Conservation (phyloP, 208 protist species). For the Herpetomonas muscarum region DNA sequence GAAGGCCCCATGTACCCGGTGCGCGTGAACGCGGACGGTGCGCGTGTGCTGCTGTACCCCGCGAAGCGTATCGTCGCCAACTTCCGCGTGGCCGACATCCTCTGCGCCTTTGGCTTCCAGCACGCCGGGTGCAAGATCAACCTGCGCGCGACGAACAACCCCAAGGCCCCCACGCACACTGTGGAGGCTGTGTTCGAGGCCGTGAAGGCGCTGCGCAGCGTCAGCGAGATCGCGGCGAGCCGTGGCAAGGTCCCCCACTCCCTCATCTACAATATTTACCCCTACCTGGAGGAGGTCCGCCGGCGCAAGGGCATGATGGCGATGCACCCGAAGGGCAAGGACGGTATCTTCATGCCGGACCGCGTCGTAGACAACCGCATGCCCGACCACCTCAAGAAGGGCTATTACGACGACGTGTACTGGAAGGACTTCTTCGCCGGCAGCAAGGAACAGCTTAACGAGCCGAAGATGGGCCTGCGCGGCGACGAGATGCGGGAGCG, state of each 20-base stretch:
- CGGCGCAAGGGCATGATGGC: conserved; percentile 92
- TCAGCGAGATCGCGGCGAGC: conserved; percentile 90
- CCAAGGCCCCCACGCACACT: conserved; percentile 85
- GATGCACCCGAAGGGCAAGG: conserved; percentile 90
- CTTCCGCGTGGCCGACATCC: conserved; percentile 88
- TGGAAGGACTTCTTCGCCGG: conserved; percentile 93
- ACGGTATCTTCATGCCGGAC: conserved; percentile 88
- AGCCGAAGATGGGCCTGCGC: conserved; percentile 88
- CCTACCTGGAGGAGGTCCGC: conserved; percentile 90
- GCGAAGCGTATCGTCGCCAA: conserved; percentile 88
- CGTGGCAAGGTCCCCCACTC: conserved; percentile 91
- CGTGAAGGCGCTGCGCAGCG: conserved; percentile 84
- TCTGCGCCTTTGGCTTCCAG: conserved; percentile 93
- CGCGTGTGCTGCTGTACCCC: conserved; percentile 86
- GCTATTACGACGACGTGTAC: conserved; percentile 93
- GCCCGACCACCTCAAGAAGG: conserved; percentile 91
- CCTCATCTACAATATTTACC: conserved; percentile 92
- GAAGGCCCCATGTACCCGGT: conserved; percentile 93
- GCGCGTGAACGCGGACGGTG: conserved; percentile 86
- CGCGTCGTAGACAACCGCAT: conserved; percentile 91
- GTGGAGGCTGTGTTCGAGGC: conserved; percentile 90
- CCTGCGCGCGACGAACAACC: conserved; percentile 75
- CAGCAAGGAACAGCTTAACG: conserved; percentile 84
- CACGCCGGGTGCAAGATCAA: conserved; percentile 88
- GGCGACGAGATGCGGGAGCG: conserved; percentile 83